Base-by-base conservation (phyloP, 345 rosid genomes). In the Ailanthus altissimus region DNA sequence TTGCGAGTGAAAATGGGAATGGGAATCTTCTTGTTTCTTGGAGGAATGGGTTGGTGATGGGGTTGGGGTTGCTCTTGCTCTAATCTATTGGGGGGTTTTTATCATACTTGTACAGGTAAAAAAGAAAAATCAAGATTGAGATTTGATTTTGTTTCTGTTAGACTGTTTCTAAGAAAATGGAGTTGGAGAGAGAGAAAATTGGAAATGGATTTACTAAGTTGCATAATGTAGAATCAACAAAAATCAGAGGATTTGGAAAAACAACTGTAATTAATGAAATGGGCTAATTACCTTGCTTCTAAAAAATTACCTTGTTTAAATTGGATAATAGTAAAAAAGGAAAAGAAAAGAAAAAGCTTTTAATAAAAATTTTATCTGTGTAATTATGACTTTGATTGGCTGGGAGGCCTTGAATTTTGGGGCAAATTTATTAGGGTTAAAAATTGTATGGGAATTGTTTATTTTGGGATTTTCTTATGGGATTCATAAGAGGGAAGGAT, bases 11-110 rank as follows among this genome's bases (percentile, higher is more conserved):
- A 64, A 26, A 32, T 8, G 5, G 42, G n/a, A 9, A 60, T 68
- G 66, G 70, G 89, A 88, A 81, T 86, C 91, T 85, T 86, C 76
- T 73, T 84, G 88, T 87, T 91, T 85, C 90, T 82, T 89, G 85
- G 70, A 84, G 67, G 76, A 57, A 80, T 56, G 83, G 85, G 68
- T 63, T 81, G 84, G 72, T 45, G 70, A 46, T 61, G 78, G 49
- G 21, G 74, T 32, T 62, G 21, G 38, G 38, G 38, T n/a, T n/a
- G n/a, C n/a, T n/a, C n/a, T n/a, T n/a, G n/a, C n/a, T n/a, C n/a
- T n/a, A n/a, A n/a, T n/a, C n/a, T n/a, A n/a, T n/a, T n/a, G n/a
- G n/a, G 38, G 38, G 38, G 38, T 32, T 32, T 32, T 32, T 32
- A 32, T 32, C 3, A 3, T 32, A 32, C 38, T 32, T 21, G 68